Evolutionary conservation across 1,139 yeast genomes (phyloP).

Genomic region (Taiozyma onychis): DNA sequence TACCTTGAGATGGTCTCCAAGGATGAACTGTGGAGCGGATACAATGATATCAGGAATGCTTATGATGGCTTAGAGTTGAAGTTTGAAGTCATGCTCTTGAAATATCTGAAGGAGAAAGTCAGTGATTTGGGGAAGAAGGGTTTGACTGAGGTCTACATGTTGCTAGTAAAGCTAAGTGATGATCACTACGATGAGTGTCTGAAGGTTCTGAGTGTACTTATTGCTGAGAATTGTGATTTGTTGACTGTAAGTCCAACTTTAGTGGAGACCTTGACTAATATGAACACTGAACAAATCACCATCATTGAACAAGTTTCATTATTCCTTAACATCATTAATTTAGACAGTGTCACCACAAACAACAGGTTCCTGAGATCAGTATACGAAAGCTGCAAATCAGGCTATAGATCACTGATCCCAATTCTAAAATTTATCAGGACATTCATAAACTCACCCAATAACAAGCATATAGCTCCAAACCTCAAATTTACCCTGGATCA

Average conservation of each 20-base stretch:
- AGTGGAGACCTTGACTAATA: slow-evolving; percentile 8
- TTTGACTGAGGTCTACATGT: not conserved
- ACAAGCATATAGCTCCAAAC: not conserved
- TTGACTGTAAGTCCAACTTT: slow-evolving; percentile 3
- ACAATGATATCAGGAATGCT: not conserved
- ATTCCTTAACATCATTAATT: slow-evolving; percentile 4
- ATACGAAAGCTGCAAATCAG: slow-evolving; percentile 6
- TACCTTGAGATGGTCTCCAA: not conserved
- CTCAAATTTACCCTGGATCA: slow-evolving; percentile 1
- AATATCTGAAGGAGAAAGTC: not conserved
- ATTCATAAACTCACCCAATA: slow-evolving; percentile 1
- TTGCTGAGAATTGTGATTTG: slow-evolving; percentile 4
- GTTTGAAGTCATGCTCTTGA: not conserved
- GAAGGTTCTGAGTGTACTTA: not conserved
- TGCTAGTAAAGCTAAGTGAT: not conserved
- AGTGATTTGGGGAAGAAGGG: not conserved
- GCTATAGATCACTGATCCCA: slow-evolving; percentile 12
- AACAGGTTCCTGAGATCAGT: slow-evolving; percentile 3
- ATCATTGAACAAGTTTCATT: slow-evolving; percentile 6
- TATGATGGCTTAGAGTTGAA: not conserved
- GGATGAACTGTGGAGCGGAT: not conserved
- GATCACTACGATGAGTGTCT: slow-evolving; percentile 4
- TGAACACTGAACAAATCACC: slow-evolving; percentile 5
- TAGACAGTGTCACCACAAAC: not conserved
- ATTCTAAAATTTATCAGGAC: slow-evolving; percentile 6